Evolutionary conservation across 208 protist genomes (phyloP), one percentile per base, ranked within the genome.

Genomic region (Trypanosoma conorhini): DNA sequence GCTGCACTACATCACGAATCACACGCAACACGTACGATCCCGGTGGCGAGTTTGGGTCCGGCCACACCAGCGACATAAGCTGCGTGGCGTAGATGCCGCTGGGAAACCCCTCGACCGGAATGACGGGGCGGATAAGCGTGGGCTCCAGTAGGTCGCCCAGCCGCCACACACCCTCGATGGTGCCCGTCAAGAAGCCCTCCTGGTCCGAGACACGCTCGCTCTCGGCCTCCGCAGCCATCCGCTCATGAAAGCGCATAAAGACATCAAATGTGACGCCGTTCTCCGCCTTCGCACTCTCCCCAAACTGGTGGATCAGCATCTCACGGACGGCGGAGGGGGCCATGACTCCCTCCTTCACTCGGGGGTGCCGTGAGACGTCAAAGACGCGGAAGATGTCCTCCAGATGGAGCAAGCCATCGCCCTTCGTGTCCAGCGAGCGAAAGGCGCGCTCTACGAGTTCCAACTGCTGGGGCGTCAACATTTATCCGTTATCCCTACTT

Each of bases 51-150:
- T 60, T 50, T 17, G 48, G 22, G 24, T 80, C 71, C 17, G 51
- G 44, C 88, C 91, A 96, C 40, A 92, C 70, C 55, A 96, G 79
- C 58, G 86, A 86, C 91, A 96, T 96, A 48, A 58, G 68, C 55
- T 76, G 81, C 46, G 77, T 78, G 1, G 84, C 85, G 74, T 91
- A 92, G 22, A 96, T 68, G 0, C 77, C 88, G 2, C 50, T 72
- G 1, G 91, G 91, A 0, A 65, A 24, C 42, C 78, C 62, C 0
- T 76, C 44, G n/a, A 86, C 59, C 0, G 83, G 74, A 54, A 90
- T 78, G 28, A 54, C 66, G 7, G 91, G 91, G 1, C 88, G 86
- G 62, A 96, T 84, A 5, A 82, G 74, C 0, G 91, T 93, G 2
- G 91, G 91, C 67, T 85, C 62, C 33, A 96, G 80, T 35, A 94